Percentiles rank a stretch among this genome's conserved stretches.
These are phyloP conservation scores for Zoysia matrella DNA, from an alignment of 202 grass and related monocot genomes.

Conservation along the genomic window DNA sequence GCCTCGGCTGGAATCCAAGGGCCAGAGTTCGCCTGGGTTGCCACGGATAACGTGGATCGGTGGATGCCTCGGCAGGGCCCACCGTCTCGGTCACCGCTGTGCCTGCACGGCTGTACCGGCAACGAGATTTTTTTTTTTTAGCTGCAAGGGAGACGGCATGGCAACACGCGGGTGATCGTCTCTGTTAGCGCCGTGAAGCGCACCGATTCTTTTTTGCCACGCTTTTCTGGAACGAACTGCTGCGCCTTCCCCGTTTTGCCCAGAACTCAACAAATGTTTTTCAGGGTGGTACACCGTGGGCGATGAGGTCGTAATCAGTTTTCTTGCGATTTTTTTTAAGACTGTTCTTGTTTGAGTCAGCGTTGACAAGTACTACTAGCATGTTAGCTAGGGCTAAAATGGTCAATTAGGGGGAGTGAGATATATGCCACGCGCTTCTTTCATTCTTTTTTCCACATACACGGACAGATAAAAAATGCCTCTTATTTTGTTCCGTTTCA, in stretches of 20 bases:
- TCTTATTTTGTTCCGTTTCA: not conserved
- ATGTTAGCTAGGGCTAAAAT: conserved; percentile 14
- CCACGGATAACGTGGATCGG: conserved; percentile 56
- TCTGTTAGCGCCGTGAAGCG: not conserved
- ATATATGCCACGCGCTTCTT: not conserved
- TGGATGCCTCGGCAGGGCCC: conserved; percentile 17
- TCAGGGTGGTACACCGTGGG: not conserved
- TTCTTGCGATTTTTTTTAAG: not conserved
- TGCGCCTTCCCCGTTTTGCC: not conserved
- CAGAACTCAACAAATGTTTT: not conserved
- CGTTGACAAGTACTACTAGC: not conserved
- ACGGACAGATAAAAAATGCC: not conserved
- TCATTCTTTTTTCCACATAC: not conserved
- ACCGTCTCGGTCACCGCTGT: not conserved
- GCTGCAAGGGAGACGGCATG: not conserved
- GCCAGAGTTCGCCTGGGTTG: conserved; percentile 9
- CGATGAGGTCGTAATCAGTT: not conserved
- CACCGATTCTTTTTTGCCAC: not conserved
- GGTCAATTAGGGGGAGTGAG: not conserved
- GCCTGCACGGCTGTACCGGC: not conserved
- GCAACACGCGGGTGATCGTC: not conserved
- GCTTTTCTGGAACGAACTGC: not conserved
- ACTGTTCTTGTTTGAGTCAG: conserved; percentile 20
- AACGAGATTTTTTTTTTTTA: conserved; percentile 32
- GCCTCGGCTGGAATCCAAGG: conserved; percentile 30